Evolutionary conservation across 2,329 filamentous ascomycete species (phyloP).

Genomic region (Tolypocladium tropicale): DNA sequence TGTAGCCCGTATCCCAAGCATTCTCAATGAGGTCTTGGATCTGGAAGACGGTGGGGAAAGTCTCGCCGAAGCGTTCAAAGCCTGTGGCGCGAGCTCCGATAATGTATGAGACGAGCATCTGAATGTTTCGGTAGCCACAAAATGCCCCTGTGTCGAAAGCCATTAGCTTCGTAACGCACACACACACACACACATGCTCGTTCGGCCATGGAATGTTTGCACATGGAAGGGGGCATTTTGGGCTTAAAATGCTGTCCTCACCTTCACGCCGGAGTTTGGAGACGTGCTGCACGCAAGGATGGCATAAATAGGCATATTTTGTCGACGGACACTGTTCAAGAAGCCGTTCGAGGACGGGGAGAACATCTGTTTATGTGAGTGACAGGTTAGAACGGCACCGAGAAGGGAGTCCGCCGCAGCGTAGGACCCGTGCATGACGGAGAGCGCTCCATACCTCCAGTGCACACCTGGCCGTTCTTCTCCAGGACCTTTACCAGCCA

Average conservation of each 20-base stretch:
- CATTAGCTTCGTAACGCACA: not conserved
- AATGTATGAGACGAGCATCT: slow-evolving; percentile 79
- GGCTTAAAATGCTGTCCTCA: slow-evolving; percentile 11
- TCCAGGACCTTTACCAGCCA: slow-evolving; percentile 56
- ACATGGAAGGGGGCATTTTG: not conserved
- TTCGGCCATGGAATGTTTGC: not conserved
- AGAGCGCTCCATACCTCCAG: slow-evolving; percentile 31
- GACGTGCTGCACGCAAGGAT: slow-evolving; percentile 64
- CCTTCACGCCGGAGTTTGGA: slow-evolving; percentile 72
- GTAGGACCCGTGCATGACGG: not conserved
- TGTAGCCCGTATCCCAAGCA: slow-evolving; percentile 82
- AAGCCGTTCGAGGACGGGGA: slow-evolving; percentile 52
- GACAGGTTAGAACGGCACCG: not conserved
- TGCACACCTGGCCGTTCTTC: slow-evolving; percentile 43
- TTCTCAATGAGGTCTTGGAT: slow-evolving; percentile 80
- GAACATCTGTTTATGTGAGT: slow-evolving; percentile 31
- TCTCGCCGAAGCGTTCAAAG: slow-evolving; percentile 45
- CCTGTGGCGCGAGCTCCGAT: slow-evolving; percentile 47
- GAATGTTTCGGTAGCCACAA: slow-evolving; percentile 91
- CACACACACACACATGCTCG: not conserved
- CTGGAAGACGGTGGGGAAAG: slow-evolving; percentile 65
- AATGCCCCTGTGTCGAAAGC: slow-evolving; percentile 54
- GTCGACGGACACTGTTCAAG: slow-evolving; percentile 53
- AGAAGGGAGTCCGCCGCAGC: too few relatives aligned
- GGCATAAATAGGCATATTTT: slow-evolving; percentile 68